Percentiles rank a stretch among this genome's conserved stretches.
Conservation (phyloP, 495 filamentous ascomycete genomes). For the Hypoxylon lienhwacheense region DNA sequence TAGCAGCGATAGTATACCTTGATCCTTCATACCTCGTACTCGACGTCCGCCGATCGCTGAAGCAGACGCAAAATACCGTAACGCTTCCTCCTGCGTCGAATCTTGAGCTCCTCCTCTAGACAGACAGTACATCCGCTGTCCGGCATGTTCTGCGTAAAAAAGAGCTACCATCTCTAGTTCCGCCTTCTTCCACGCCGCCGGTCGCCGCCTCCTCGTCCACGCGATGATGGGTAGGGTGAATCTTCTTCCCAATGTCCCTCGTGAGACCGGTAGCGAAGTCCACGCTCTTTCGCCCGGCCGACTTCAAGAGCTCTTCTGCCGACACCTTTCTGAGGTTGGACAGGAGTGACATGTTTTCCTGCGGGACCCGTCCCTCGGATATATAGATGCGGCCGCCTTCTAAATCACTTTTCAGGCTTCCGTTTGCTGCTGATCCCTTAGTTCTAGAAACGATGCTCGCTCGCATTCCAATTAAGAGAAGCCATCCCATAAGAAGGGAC, state of each 20-base stretch:
- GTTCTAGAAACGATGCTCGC: not conserved
- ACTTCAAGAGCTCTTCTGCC: conserved; percentile 7
- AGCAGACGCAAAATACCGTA: conserved; percentile 16
- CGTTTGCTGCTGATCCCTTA: not conserved
- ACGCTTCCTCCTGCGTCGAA: conserved; percentile 10
- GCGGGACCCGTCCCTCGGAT: not conserved
- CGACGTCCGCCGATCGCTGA: conserved; percentile 20
- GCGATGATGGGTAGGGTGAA: not conserved
- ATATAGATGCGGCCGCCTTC: conserved; percentile 2
- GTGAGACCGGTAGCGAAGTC: conserved; percentile 15
- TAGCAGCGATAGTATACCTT: conserved; percentile 7
- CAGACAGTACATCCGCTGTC: conserved; percentile 21
- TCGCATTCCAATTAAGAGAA: conserved; percentile 12
- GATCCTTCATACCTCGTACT: conserved; percentile 15
- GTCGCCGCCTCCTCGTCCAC: conserved; percentile 22
- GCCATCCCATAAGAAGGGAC: conserved; percentile 13
- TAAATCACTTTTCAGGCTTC: not conserved
- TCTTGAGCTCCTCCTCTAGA: conserved; percentile 18
- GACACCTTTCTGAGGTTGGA: conserved; percentile 12
- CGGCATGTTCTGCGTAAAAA: conserved; percentile 24
- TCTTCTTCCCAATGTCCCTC: conserved; percentile 10
- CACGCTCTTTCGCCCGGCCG: conserved; percentile 9
- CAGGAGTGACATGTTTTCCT: conserved; percentile 7
- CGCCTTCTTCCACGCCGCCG: not conserved
- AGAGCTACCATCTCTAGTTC: conserved; percentile 5